Base-by-base conservation (phyloP, 441 rosid genomes). In the Bocquillonia castaneifolia region DNA sequence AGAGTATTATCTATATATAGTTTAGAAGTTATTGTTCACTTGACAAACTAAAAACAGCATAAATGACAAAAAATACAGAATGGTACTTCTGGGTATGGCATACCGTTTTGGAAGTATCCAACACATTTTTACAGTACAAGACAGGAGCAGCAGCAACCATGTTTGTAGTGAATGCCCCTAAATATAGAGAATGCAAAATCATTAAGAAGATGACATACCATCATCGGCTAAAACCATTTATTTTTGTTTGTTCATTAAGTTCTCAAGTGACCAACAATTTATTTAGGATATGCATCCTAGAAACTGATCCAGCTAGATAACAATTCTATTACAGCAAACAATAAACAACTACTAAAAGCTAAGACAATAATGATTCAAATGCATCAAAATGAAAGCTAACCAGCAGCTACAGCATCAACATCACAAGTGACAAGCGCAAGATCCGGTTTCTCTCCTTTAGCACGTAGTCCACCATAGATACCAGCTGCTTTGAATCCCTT, bases 101-200 rank as follows among this genome's bases (percentile, higher is more conserved):
- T 84, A 92, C 98, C 69, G 78, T 85, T 76, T 81, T 74, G 0
- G 86, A 84, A 32, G 52, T 68, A 56, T 83, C 87, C 60, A 90
- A 79, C 22, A 80, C 74, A 25, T 79, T 84, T 80, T 86, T 88
- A 77, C 97, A 90, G 77, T 94, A 87, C 67, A 90, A 51, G 10
- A 94, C 93, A 10, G 98, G 96, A 72, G 99, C 99, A 66, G 98
- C 98, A 53, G 96, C 94, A 81, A 94, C 96, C 70, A 94, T 76
- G 70, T 87, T 92, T 5, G 79, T 83, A 34, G 99, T 92, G 76
- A 94, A 90, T 60, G 90, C 84, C 18, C 99, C 97, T 91, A 81
- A 47, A 77, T 51, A 54, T 14, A 36, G 50, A 45, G 5, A 37
- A 45, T 15, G 51, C 25, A 13, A 20, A 59, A 69, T 52, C 53